Evolutionary conservation across 495 filamentous ascomycete genomes (phyloP), one percentile per base, ranked within the genome.

Genomic region (Lichina pygmaea): DNA sequence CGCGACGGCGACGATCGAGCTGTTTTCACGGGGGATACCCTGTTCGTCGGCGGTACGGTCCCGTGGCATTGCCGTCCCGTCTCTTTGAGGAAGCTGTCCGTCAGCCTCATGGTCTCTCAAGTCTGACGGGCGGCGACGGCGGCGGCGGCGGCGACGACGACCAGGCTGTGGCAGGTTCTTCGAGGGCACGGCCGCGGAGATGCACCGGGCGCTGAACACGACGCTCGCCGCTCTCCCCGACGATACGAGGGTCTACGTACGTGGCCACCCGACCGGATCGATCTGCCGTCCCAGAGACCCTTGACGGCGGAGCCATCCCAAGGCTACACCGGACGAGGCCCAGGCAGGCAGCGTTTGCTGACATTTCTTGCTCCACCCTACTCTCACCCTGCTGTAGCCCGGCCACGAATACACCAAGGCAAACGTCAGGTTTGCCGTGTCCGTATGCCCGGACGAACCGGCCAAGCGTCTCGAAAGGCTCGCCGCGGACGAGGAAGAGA

Each of bases 371-470:
- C 15, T 3, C 15, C 33, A 42, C 7, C 43, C 12, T 47, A 3
- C 50, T 24, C 40, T 42, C 34, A 31, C 10, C 13, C 46, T 41
- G 43, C 45, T n/a, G 15, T 44, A 91, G 81, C 82, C 83, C 15
- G 85, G 83, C n/a, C 85, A 94, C 53, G 86, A 93, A 58, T 95
- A 97, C 60, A 97, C 91, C 38, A 93, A 89, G 56, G 67, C 73
- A 36, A 97, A 97, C 53, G 80, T 86, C 52, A 81, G 78, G 57
- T 97, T 97, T 54, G 76, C 71, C 44, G 55, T 78, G 34, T 75
- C 72, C 9, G 75, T 95, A 7, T 65, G 76, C 30, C 70, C 80
- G 48, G 75, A 67, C 13, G 77, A 81, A 31, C 66, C 83, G 0
- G 72, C 93, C 46, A 74, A 78, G 68, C 78, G 76, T 51, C 63